Base-by-base conservation (phyloP, 768 basidiomycete genomes). In the Nidularia pulvinata region DNA sequence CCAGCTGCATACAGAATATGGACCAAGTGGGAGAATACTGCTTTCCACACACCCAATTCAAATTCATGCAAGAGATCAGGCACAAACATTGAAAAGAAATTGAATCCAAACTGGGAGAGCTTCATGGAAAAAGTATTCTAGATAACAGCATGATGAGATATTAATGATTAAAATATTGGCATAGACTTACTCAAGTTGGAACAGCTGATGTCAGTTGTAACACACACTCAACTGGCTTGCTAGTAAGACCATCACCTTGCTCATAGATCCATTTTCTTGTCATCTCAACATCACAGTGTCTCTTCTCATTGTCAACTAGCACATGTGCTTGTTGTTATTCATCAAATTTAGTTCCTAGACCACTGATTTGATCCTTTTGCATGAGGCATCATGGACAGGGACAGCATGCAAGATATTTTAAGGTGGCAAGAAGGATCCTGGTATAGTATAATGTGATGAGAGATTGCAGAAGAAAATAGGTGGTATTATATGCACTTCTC, bases 51-150 rank as follows among this genome's bases (percentile, higher is more conserved):
- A 6, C 74, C 71, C 10, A 76, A 55, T 52, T 76, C 72, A 45
- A 76, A 63, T 51, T 77, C 73, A 53, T 76, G 75, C 46, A 78
- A 35, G 3, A 76, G 50, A 55, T 77, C 73, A 0, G 65, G 60
- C 0, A 68, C 65, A 39, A 75, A 65, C 50, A 72, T 64, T 1
- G 39, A 2, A 37, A 55, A 71, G 16, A 66, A 57, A 46, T 71
- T 61, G 46, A 71, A 65, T 0, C 61, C 63, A 33, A 43, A 36
- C 2, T 48, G 35, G 0, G 32, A 50, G 16, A 63, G 53, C 10
- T 52, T 55, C 7, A 50, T 33, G 0, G 66, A 65, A 51, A 75
- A 72, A 0, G 71, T 65, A 61, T 67, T 73, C 73, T 74, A 53
- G 25, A 16, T 37, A 33, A 33, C 25, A 30, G 42, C 46, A 19